Percentiles rank a stretch among this genome's conserved stretches.
These are phyloP conservation scores for Flaveria brownii DNA, from an alignment of 129 eudicot genomes.

Conservation along the genomic window DNA sequence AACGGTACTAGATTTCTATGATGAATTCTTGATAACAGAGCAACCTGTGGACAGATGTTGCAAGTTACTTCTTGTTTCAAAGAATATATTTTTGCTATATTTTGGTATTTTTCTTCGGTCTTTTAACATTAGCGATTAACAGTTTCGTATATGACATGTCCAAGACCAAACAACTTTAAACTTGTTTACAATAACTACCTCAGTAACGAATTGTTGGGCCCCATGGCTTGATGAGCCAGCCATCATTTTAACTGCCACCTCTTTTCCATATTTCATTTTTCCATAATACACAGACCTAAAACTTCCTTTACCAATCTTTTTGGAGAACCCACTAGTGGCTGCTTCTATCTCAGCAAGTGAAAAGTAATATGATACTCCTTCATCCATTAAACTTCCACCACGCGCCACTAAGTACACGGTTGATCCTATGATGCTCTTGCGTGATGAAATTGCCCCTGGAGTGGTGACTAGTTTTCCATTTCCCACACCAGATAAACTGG, in stretches of 20 bases:
- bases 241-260: slow-evolving; percentile 88
- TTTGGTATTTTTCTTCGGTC: too few relatives aligned
- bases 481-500: slow-evolving; percentile 18
- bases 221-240: slow-evolving; percentile 95
- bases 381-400: slow-evolving; percentile 71
- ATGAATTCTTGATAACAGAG: slow-evolving; percentile 92
- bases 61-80: slow-evolving; percentile 19
- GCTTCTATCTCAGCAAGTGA: slow-evolving; percentile 75
- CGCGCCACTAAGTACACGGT: slow-evolving; percentile 56
- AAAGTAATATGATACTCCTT: slow-evolving; percentile 79
- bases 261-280: slow-evolving; percentile 84
- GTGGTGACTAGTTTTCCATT: slow-evolving; percentile 13
- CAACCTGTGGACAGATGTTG: slow-evolving; percentile 58
- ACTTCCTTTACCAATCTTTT: slow-evolving; percentile 89
- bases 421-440: slow-evolving; percentile 52
- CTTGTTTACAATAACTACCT: slow-evolving; percentile 52
- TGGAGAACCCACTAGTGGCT: slow-evolving; percentile 74
- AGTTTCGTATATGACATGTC: neutral
- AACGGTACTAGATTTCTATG: slow-evolving; percentile 96
- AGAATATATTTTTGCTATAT: neutral
- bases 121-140: too few relatives aligned
- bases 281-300: slow-evolving; percentile 95
- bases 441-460: slow-evolving; percentile 57
- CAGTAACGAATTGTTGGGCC: slow-evolving; percentile 82
- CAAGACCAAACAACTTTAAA: neutral